A percentile compares a stretch with the other conserved stretches of the same genome.
Conservation (phyloP, 306 rosid species). For the Ochetophila trinervis region DNA sequence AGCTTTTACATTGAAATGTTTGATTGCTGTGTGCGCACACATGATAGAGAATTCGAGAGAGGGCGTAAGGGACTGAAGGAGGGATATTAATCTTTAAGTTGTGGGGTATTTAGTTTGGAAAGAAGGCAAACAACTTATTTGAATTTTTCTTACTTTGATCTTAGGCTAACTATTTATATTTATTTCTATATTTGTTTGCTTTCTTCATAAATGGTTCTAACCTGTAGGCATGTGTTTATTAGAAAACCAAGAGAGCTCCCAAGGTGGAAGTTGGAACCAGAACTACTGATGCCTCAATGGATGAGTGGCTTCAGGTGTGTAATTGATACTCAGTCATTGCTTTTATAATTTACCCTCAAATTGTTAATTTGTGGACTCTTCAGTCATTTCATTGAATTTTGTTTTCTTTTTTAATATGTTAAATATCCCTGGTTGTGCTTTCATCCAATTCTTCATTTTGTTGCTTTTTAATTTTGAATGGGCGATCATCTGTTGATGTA, state of each 20-base stretch:
- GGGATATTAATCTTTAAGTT: not conserved
- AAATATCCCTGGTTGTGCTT: too few species aligned
- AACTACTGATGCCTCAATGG: constrained; percentile 65
- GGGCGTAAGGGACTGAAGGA: not conserved
- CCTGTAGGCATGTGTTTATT: constrained; percentile 21
- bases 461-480: too few species aligned
- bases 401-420: not conserved
- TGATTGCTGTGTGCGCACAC: too few species aligned
- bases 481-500: too few species aligned
- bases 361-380: not conserved
- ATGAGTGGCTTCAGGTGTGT: constrained; percentile 95
- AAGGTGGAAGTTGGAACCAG: constrained; percentile 94
- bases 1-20: too few species aligned
- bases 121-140: not conserved
- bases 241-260: constrained; percentile 90
- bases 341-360: not conserved
- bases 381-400: not conserved
- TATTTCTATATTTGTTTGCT: constrained; percentile 6
- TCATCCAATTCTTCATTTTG: too few species aligned
- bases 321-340: constrained; percentile 6
- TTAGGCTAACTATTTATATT: not conserved
- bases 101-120: not conserved
- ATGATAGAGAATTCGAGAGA: not conserved
- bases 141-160: not conserved
- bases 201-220: constrained; percentile 11